Evolutionary conservation across 345 rosid genomes (phyloP), one percentile per base, ranked within the genome.

Genomic region (Anacardium occidentale): DNA sequence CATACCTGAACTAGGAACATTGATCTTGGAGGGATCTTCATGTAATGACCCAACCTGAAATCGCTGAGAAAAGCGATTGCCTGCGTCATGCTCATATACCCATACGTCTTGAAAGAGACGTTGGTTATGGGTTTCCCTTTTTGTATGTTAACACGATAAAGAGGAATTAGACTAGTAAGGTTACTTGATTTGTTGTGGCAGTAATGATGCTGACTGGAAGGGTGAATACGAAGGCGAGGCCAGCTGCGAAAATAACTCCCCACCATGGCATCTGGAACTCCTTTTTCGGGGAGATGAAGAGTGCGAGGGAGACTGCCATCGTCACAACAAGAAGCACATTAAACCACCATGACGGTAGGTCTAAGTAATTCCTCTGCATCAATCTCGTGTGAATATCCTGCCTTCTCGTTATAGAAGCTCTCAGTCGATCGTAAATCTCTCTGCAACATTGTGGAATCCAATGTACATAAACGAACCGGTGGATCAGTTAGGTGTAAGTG

Each of bases 261-360:
- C 88, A 82, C 83, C 84, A 85, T 66, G 86, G 88, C 78, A 85
- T 74, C 64, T 82, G 88, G 8, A 85, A 79, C n/a, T 85, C 81
- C 21, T 80, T 67, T 10, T 72, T 76, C 55, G 74, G 20, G 73
- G 80, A 72, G 18, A 80, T 78, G 75, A 81, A 74, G 18, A 84
- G 83, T 9, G 37, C 65, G 47, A 84, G 83, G 11, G 80, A 74
- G 17, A 62, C 40, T 32, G 70, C 14, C 20, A 84, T 20, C 26
- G 83, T 68, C 62, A 62, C 81, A 12, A 32, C 20, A 13, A 80
- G 80, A 56, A 85, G 83, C 51, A 69, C 50, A 37, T 76, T 54
- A 75, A 85, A 85, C 88, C 88, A 82, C 84, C 83, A 80, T 25
- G 74, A 63, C 62, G 88, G 88, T 61, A 85, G 76, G 68, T 82